Base-by-base conservation (phyloP, 163 green algal genomes). In the Chlamydomonas reinhardtii region DNA sequence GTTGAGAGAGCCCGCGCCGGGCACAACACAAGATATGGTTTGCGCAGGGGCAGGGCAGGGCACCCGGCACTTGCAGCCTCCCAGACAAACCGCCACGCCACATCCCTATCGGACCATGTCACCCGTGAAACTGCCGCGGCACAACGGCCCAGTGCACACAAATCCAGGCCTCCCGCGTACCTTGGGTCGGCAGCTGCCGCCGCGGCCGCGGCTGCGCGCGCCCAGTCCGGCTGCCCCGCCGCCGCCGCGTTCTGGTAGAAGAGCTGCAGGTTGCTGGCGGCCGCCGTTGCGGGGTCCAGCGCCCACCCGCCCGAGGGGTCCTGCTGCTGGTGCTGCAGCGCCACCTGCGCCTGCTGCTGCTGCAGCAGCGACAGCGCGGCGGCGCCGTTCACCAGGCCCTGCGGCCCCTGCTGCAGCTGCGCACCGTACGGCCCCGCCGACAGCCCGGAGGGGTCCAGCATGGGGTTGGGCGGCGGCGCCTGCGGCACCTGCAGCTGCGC, bases 191-290 rank as follows among this genome's bases (percentile, higher is more conserved):
- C 4, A 0, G 56, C 74, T 2, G 48, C 78, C 2, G 78, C 78
- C 4, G 79, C 54, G 4, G 80, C 80, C 0, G 80, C 75, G 0
- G 79, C 69, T 8, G 83, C 84, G 19, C 76, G 76, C 15, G 79
- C 69, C 73, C 79, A 87, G 65, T 87, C 86, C 32, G 59, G 25
- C 59, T 75, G 37, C 19, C 25, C 71, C 61, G 52, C 34, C 0
- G 56, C 54, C 31, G 75, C 74, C 5, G 73, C 43, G 62, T 90
- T 85, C 48, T 87, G 79, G 66, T 85, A 87, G 52, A 87, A 74
- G 8, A 90, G 73, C 78, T 87, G 78, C 20, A 85, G 66, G 56
- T 90, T 87, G 35, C 12, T 56, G 6, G 84, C 66, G 0, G 85
- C 76, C 3, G 71, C 65, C 14, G 77, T 77, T 17, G 84, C 61